A percentile compares a stretch with the other conserved stretches of the same genome.
phyloP scores from a whole-genome alignment of 208 protist species.

The Trypanosoma boissoni region DNA sequence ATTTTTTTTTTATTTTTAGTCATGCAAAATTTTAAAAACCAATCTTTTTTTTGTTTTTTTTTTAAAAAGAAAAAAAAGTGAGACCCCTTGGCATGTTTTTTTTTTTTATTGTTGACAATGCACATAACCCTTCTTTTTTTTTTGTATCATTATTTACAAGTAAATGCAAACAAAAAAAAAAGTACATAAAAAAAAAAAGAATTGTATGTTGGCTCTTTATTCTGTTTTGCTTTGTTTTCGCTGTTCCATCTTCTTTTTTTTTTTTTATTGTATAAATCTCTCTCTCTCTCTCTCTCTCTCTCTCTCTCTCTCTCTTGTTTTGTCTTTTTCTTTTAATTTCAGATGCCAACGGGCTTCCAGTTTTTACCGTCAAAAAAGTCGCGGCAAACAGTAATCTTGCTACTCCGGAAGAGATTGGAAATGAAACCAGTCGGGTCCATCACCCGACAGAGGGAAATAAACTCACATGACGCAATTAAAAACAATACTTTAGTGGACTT shows the following conservation, averaged over 20 bases:
- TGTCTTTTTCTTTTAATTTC: slow-evolving; percentile 7
- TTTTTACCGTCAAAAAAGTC: slow-evolving; percentile 51
- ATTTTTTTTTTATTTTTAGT: too few relatives aligned
- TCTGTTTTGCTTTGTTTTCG: slow-evolving; percentile 4
- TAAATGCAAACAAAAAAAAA: background rate
- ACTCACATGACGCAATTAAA: slow-evolving; percentile 70
- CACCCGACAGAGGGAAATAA: slow-evolving; percentile 77
- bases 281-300: background rate
- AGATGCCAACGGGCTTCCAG: slow-evolving; percentile 80
- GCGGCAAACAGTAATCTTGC: slow-evolving; percentile 60
- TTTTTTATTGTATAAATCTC: background rate
- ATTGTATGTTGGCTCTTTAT: background rate
- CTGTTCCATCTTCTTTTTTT: too few relatives aligned
- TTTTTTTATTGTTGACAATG: slow-evolving; percentile 1
- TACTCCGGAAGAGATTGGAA: slow-evolving; percentile 48
- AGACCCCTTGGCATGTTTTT: background rate
- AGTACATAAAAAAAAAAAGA: too few relatives aligned
- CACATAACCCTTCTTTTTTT: background rate
- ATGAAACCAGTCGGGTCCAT: slow-evolving; percentile 78
- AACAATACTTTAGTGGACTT: slow-evolving; percentile 52
- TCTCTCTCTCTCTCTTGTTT: background rate
- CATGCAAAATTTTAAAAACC: too few relatives aligned
- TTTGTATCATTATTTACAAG: slow-evolving; percentile 2
- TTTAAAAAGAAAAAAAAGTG: background rate
- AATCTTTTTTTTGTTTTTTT: slow-evolving; percentile 1